These are phyloP conservation scores for Borovskyia barvae DNA, from an alignment of 208 protist species.

Conservation along the genomic window DNA sequence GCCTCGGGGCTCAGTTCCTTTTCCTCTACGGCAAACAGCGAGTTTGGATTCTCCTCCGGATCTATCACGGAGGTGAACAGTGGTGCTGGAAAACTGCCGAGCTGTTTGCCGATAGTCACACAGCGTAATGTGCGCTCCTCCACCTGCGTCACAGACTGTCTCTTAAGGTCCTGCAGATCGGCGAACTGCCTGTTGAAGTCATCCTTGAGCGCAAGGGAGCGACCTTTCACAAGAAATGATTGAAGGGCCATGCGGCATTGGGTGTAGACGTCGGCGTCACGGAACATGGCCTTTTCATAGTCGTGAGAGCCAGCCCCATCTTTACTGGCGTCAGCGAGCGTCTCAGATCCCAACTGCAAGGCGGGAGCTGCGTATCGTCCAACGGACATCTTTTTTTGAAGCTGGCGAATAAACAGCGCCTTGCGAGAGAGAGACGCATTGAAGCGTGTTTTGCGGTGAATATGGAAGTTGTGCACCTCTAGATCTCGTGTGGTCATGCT, in stretches of 20 bases:
- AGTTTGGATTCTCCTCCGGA: slow-evolving; percentile 56
- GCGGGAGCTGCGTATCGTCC: slow-evolving; percentile 5
- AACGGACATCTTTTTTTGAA: slow-evolving; percentile 38
- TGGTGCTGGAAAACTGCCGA: slow-evolving; percentile 37
- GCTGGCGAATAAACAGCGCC: slow-evolving; percentile 66
- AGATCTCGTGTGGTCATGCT: slow-evolving; percentile 40
- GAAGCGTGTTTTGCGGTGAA: slow-evolving; percentile 34
- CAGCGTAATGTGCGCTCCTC: slow-evolving; percentile 80
- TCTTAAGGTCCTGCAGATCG: slow-evolving; percentile 59
- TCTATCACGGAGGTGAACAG: slow-evolving; percentile 56
- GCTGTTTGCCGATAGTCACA: slow-evolving; percentile 68
- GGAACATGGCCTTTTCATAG: slow-evolving; percentile 36
- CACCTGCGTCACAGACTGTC: slow-evolving; percentile 45
- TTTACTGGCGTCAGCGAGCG: background rate
- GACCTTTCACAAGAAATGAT: slow-evolving; percentile 55
- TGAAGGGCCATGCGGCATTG: slow-evolving; percentile 57
- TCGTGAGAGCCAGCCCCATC: background rate
- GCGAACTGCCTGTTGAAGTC: slow-evolving; percentile 67
- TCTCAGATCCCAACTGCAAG: background rate
- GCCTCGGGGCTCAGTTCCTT: slow-evolving; percentile 67
- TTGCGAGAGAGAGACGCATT: slow-evolving; percentile 57
- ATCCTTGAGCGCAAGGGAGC: slow-evolving; percentile 48
- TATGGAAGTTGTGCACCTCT: slow-evolving; percentile 85
- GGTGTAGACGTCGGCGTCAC: slow-evolving; percentile 66
- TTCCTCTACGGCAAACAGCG: slow-evolving; percentile 74